These are phyloP conservation scores for Microsporum ferrugineum DNA, from an alignment of 2,329 filamentous ascomycete genomes.

Conservation along the genomic window DNA sequence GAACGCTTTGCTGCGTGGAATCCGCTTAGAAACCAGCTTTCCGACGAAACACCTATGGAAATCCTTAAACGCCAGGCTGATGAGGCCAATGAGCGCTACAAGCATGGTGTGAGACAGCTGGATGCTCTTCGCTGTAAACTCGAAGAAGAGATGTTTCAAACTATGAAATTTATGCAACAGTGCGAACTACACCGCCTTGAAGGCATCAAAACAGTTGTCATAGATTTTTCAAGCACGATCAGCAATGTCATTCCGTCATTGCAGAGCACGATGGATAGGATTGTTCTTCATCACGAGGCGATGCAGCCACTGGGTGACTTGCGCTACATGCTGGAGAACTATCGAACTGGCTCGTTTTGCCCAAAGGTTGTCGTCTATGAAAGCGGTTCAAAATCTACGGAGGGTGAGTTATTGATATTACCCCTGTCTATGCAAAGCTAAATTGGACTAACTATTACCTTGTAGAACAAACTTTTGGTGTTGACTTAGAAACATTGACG, in stretches of 20 bases:
- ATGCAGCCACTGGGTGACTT: constrained; percentile 88
- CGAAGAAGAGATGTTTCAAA: constrained; percentile 88
- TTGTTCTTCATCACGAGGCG: constrained; percentile 98
- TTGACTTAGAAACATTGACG: constrained; percentile 91
- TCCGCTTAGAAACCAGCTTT: constrained; percentile 73
- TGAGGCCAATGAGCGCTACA: constrained; percentile 90
- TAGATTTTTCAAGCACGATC: constrained; percentile 94
- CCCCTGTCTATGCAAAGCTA: background rate
- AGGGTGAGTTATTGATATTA: constrained; percentile 39
- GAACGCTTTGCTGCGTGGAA: constrained; percentile 92
- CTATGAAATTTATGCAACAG: constrained; percentile 90
- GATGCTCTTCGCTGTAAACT: constrained; percentile 85
- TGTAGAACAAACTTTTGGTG: constrained; percentile 84
- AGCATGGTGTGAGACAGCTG: constrained; percentile 69
- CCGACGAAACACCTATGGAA: constrained; percentile 86
- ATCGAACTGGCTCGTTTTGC: constrained; percentile 84
- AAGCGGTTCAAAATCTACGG: constrained; percentile 97
- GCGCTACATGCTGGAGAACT: constrained; percentile 90
- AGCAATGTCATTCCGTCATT: constrained; percentile 96
- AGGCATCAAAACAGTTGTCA: constrained; percentile 93
- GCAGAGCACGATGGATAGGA: constrained; percentile 91
- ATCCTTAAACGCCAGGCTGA: constrained; percentile 76
- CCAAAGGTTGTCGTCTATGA: constrained; percentile 89
- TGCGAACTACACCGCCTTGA: constrained; percentile 93
- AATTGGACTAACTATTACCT: background rate